phyloP scores from a whole-genome alignment of 805 yeast genomes.

The Brettanomyces naardenensis region DNA sequence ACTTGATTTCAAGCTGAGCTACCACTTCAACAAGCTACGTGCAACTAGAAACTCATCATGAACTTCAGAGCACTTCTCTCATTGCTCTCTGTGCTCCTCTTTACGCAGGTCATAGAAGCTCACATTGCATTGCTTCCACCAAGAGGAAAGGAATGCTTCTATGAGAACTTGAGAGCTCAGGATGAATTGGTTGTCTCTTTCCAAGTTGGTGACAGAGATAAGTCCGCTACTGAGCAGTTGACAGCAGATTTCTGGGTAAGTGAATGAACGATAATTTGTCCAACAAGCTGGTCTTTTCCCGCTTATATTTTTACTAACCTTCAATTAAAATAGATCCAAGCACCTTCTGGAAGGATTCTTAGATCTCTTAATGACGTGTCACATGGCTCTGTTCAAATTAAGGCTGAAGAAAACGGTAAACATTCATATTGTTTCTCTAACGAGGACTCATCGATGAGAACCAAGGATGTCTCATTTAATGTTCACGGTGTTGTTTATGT shows the following conservation, averaged over 20 bases:
- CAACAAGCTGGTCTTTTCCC: slow-evolving; percentile 6
- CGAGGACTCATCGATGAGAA: slow-evolving; percentile 61
- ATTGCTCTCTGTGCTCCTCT: slow-evolving; percentile 1
- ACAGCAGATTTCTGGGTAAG: slow-evolving; percentile 52
- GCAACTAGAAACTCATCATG: too few species aligned
- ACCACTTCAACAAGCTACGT: too few species aligned
- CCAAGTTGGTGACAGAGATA: slow-evolving; percentile 90
- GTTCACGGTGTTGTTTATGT: slow-evolving; percentile 89
- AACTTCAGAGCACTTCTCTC: too few species aligned
- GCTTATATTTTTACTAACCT: not conserved
- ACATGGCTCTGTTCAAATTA: slow-evolving; percentile 72
- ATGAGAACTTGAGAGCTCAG: slow-evolving; percentile 69
- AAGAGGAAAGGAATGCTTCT: slow-evolving; percentile 81
- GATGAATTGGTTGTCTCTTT: slow-evolving; percentile 84
- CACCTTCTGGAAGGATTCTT: slow-evolving; percentile 41
- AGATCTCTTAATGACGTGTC: slow-evolving; percentile 48
- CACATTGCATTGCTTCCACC: slow-evolving; percentile 82
- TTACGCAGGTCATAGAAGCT: slow-evolving; percentile 31
- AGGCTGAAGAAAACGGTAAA: slow-evolving; percentile 63
- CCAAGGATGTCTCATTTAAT: slow-evolving; percentile 91
- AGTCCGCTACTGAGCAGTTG: slow-evolving; percentile 57
- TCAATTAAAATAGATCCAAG: slow-evolving; percentile 10
- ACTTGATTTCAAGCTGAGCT: too few species aligned
- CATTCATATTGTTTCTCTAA: slow-evolving; percentile 88
- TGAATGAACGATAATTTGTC: not conserved